Evolutionary conservation across 805 yeast species (phyloP).

Genomic region (Spathaspora gorwiae): DNA sequence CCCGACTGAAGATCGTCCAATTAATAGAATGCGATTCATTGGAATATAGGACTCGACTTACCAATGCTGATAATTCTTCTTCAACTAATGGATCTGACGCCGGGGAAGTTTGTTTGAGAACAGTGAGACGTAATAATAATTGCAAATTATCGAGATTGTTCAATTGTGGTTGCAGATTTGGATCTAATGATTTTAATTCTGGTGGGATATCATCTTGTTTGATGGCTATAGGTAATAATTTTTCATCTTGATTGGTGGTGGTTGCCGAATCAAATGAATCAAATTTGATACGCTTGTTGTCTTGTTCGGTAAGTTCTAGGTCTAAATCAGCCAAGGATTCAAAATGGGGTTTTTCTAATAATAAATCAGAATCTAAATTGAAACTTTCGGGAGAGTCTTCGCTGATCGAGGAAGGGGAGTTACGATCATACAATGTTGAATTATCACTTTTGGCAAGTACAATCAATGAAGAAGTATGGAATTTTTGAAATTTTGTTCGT

Average conservation of each 20-base stretch:
- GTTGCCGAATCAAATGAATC: constrained; percentile 27
- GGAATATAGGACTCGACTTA: constrained; percentile 62
- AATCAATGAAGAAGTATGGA: constrained; percentile 67
- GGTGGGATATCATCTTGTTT: constrained; percentile 62
- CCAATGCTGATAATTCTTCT: constrained; percentile 77
- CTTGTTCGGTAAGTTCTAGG: constrained; percentile 29
- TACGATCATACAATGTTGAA: constrained; percentile 17
- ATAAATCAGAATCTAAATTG: constrained; percentile 66
- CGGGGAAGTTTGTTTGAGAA: constrained; percentile 68
- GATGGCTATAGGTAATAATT: constrained; percentile 58
- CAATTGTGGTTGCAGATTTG: constrained; percentile 75
- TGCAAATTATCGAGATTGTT: constrained; percentile 70
- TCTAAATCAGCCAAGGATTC: constrained; percentile 53
- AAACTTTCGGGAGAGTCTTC: constrained; percentile 50
- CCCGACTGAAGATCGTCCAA: constrained; percentile 76
- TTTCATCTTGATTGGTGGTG: constrained; percentile 15
- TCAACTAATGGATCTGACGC: constrained; percentile 64
- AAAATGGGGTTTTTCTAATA: constrained; percentile 70
- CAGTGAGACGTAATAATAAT: constrained; percentile 61
- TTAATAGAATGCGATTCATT: constrained; percentile 32
- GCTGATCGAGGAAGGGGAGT: not conserved
- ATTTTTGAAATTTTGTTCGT: constrained; percentile 76
- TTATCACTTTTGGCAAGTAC: constrained; percentile 61
- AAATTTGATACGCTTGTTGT: constrained; percentile 34
- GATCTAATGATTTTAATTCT: constrained; percentile 54